A percentile compares a stretch with the other conserved stretches of the same genome.
phyloP scores from a whole-genome alignment of 1,284 basidiomycete genomes.

The Ustilago trichophora region DNA sequence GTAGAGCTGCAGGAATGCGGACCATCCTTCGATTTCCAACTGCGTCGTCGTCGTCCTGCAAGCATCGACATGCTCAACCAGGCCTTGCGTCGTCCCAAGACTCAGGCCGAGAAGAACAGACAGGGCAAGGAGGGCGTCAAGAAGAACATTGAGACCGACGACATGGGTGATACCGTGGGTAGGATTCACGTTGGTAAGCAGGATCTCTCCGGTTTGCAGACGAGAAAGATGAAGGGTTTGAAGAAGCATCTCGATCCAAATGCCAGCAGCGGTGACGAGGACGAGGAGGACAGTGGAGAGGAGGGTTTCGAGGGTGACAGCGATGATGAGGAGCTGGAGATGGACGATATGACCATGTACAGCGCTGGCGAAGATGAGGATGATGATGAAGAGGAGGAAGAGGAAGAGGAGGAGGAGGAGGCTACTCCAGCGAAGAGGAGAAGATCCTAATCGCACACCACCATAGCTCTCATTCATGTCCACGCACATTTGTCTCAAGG shows the following conservation, averaged over 20 bases:
- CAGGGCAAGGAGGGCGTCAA: constrained; percentile 85
- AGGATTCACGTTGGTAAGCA: constrained; percentile 81
- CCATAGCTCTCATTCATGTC: too few species aligned
- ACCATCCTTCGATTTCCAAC: constrained; percentile 82
- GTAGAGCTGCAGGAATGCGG: constrained; percentile 89
- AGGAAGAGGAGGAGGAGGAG: too few species aligned
- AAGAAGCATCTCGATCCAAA: constrained; percentile 68
- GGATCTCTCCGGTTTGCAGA: constrained; percentile 85
- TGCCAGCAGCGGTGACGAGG: constrained; percentile 50
- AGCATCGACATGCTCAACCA: constrained; percentile 81
- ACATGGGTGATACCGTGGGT: constrained; percentile 68
- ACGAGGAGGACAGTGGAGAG: constrained; percentile 41
- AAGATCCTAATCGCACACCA: constrained; percentile 12
- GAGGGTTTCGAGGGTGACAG: constrained; percentile 15
- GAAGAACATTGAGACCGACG: constrained; percentile 84
- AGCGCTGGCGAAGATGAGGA: constrained; percentile 29
- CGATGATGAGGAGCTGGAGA: constrained; percentile 45
- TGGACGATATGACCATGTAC: constrained; percentile 48
- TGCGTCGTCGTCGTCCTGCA: constrained; percentile 79
- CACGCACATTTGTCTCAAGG: too few species aligned
- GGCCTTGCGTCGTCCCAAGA: constrained; percentile 83
- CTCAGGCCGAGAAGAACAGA: constrained; percentile 75
- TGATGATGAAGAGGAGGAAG: constrained; percentile 30
- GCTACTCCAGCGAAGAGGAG: constrained; percentile 33
- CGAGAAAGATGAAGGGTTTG: constrained; percentile 89